A percentile compares a stretch with the other conserved stretches of the same genome.
These are phyloP conservation scores for Malassezia furfur DNA, from an alignment of 1,284 basidiomycete genomes.

Conservation along the genomic window DNA sequence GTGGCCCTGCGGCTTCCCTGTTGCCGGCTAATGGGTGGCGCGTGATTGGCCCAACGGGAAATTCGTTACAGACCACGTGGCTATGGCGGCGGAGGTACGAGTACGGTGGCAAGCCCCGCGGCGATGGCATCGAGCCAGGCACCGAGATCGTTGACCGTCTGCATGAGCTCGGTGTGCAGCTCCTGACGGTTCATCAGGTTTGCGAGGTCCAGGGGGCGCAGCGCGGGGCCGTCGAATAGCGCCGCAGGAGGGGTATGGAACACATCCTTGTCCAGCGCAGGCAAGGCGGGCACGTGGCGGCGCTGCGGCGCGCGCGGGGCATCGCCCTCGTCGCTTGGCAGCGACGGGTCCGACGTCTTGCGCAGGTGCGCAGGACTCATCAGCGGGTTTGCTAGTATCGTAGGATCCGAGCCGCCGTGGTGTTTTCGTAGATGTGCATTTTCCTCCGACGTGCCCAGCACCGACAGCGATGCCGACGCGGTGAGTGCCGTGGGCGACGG, in stretches of 20 bases:
- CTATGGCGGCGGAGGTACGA: constrained; percentile 8
- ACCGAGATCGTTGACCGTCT: constrained; percentile 67
- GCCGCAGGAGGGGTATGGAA: background rate
- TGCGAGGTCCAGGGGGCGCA: constrained; percentile 62
- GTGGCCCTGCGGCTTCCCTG: background rate
- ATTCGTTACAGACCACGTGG: background rate
- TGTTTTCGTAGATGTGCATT: constrained; percentile 22
- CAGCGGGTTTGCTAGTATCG: constrained; percentile 8
- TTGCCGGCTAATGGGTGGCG: background rate
- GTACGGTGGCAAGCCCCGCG: constrained; percentile 50
- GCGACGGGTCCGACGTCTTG: background rate
- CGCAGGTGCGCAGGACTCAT: background rate
- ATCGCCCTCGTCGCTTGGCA: background rate
- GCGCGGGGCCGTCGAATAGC: constrained; percentile 45
- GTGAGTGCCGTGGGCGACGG: background rate
- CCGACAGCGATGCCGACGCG: background rate
- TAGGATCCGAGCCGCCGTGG: constrained; percentile 29
- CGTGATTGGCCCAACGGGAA: constrained; percentile 5
- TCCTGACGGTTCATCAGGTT: constrained; percentile 58
- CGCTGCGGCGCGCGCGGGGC: background rate
- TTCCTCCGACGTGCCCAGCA: background rate
- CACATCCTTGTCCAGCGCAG: background rate
- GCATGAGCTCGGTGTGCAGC: constrained; percentile 63
- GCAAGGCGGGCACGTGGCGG: background rate
- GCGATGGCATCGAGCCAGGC: constrained; percentile 69